Base-by-base conservation (phyloP, 2,329 filamentous ascomycete genomes). In the Cadophora sp. region DNA sequence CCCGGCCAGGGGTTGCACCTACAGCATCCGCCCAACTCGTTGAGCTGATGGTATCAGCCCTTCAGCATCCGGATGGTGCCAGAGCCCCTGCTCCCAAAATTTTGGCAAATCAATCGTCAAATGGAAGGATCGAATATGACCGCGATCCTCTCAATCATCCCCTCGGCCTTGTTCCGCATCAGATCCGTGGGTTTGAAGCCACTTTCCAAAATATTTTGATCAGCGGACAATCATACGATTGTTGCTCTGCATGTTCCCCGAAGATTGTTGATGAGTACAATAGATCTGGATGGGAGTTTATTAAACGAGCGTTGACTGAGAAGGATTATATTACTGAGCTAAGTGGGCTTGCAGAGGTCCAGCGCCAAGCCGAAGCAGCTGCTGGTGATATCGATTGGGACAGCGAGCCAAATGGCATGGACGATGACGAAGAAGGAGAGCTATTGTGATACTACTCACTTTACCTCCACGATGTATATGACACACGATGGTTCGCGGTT, bases 11-110 rank as follows among this genome's bases (percentile, higher is more conserved):
- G 19, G 89, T 97, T 43, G 95, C 96, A 16, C 91, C 94, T 11
- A 96, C 97, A 66, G 96, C 96, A 8, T 97, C 96, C 2, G 93
- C 93, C 1, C 85, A 97, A 40, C 86, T 97, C 6, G 95, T 98
- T 59, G 96, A 99, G 79, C 85, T 98, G 5, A 86, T 99, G 31
- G 90, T 94, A 11, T 97, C 92, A 68, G 82, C 97, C 43, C 83
- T 97, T 11, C 96, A 99, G 77, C 95, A 97, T 77, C 94, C 94
- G 0, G 82, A 91, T 8, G 86, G 88, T n/a, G 83, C 87, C 24
- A 82, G 86, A 60, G 88, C 88, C 0, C 85, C 86, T 5, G 87
- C 87, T n/a, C 88, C 88, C 0, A 78, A 79, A 40, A 34, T 72
- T 8, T 71, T 73, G 12, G 31, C 68, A 7, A 76, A 76, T 31